Conservation (phyloP, 257 asterid genomes). For the Echites panduratus region DNA sequence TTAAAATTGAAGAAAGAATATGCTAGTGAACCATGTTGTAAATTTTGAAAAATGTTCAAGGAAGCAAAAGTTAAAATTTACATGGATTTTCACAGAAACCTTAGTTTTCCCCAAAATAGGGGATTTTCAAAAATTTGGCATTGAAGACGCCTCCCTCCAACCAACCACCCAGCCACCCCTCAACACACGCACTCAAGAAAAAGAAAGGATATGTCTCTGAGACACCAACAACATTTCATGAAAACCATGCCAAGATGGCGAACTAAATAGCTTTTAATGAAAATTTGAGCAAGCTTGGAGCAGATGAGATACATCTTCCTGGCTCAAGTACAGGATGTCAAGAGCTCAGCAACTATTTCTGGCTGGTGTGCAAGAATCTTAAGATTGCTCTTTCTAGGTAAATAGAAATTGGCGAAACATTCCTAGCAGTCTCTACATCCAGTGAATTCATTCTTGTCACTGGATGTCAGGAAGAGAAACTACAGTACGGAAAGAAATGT, state of each 20-base stretch:
- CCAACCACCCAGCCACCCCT: no score
- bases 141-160: no score
- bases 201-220: not conserved
- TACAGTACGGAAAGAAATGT: not conserved
- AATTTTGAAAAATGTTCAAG: not conserved
- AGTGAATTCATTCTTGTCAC: no score
- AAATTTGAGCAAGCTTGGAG: not conserved
- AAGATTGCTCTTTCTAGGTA: not conserved
- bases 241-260: not conserved
- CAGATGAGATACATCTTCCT: not conserved
- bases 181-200: not conserved
- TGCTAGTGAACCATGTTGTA: not conserved
- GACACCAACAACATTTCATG: not conserved
- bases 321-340: not conserved
- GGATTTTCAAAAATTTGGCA: not conserved
- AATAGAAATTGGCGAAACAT: not conserved
- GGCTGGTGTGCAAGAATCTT: not conserved
- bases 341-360: not conserved
- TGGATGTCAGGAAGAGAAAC: not conserved
- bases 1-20: not conserved
- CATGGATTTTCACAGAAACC: not conserved
- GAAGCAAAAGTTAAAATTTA: not conserved
- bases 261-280: not conserved
- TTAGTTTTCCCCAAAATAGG: not conserved
- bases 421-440: no score